phyloP scores from a whole-genome alignment of 2,329 filamentous ascomycete species.

The Sporothrix brasiliensis region DNA sequence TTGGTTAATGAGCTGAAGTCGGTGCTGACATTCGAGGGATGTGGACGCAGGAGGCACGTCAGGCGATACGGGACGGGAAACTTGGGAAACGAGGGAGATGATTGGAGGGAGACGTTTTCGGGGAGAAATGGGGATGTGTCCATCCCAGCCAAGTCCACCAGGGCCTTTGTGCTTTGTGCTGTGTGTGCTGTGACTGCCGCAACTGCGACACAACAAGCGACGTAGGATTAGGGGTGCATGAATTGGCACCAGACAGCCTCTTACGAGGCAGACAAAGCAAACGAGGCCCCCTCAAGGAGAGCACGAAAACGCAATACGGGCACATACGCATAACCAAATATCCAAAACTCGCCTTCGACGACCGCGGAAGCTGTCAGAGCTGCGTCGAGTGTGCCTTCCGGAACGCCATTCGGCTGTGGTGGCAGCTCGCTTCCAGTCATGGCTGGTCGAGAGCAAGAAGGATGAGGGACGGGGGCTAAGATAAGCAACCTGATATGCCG shows the following conservation, averaged over 20 bases:
- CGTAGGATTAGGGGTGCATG: not conserved
- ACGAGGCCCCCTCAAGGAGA: not conserved
- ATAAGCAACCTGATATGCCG: not conserved
- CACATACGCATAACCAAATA: slow-evolving; percentile 89
- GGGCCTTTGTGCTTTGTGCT: not conserved
- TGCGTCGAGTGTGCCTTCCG: slow-evolving; percentile 16
- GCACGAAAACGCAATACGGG: not conserved
- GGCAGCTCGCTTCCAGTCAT: slow-evolving; percentile 28
- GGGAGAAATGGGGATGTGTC: not conserved
- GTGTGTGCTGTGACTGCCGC: slow-evolving; percentile 1
- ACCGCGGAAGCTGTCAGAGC: slow-evolving; percentile 22
- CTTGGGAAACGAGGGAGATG: not conserved
- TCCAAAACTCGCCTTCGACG: slow-evolving; percentile 72
- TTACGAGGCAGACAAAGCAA: not conserved
- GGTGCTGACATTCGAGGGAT: not conserved
- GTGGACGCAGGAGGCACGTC: not conserved
- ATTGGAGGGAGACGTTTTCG: not conserved
- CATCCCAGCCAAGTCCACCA: not conserved
- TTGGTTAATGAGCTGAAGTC: not conserved
- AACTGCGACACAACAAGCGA: slow-evolving; percentile 11
- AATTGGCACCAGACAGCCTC: not conserved
- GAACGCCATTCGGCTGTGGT: not conserved
- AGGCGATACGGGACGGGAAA: slow-evolving; percentile 24
- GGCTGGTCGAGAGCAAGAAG: not conserved
- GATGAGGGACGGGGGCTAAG: not conserved